Evolutionary conservation across 1,139 yeast genomes (phyloP), one percentile per base, ranked within the genome.

Genomic region (Magnusiomyces fungicola): DNA sequence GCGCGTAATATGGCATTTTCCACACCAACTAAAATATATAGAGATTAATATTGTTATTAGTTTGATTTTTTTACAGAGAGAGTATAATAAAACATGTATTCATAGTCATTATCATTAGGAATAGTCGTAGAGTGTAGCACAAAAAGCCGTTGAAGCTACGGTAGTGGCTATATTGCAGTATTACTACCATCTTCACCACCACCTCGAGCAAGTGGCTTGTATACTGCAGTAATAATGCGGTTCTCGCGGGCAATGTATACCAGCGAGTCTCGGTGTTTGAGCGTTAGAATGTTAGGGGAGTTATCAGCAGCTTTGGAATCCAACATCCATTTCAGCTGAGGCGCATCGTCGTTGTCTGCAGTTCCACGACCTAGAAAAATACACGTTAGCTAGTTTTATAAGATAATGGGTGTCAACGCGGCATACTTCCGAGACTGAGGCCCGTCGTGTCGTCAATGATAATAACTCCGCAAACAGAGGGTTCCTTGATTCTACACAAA

Each of bases 271-370:
- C 32, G 27, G 19, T 24, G 30, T n/a, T 37, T 33, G n/a, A 40
- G 43, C 10, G 45, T 29, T 12, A 48, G 47, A 16, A 45, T 22
- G 3, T 45, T 46, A 16, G 48, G 38, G 32, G 27, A 21, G 19
- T 41, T 25, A 9, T 43, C 29, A n/a, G 40, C 21, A n/a, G 47
- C 36, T 33, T 48, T 42, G 25, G 34, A 44, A 12, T 51, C 53
- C 5, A 44, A 29, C 19, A 45, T 37, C 53, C 51, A 48, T 30
- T 51, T 59, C 25, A 61, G 49, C 37, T 55, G 51, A 3, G 64
- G 61, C 3, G 61, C 62, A 46, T 62, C 65, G 2, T 53, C 55
- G 44, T 61, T 56, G 36, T 50, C 37, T n/a, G 65, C 66, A 7
- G 52, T 55, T 2, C 66, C 66, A 7, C 61, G 54, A 3, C 52